Evolutionary conservation across 1,284 basidiomycete genomes (phyloP).

Genomic region (Mycosarcoma mackinlayi): DNA sequence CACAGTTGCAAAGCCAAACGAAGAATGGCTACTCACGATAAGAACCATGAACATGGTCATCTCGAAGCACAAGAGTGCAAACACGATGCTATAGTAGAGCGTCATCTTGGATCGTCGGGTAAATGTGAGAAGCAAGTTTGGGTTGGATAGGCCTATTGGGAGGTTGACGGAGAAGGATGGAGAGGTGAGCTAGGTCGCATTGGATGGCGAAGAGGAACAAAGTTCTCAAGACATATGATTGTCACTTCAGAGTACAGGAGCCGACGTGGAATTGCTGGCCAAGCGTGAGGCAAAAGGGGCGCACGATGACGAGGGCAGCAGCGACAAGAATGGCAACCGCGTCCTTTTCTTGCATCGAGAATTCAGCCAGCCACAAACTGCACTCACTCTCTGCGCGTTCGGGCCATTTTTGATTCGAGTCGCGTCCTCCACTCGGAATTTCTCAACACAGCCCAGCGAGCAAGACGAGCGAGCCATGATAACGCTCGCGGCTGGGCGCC

Average conservation of each 20-base stretch:
- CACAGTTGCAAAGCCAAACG: not conserved
- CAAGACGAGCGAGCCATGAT: no score
- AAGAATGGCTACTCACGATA: constrained; percentile 40
- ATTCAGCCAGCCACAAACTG: not conserved
- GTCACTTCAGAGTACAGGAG: no score
- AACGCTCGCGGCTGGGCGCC: no score
- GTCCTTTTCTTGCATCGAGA: no score
- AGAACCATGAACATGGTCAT: constrained; percentile 67
- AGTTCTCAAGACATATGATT: no score
- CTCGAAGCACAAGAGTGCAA: constrained; percentile 65
- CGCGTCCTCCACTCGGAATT: constrained; percentile 5
- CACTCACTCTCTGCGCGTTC: not conserved
- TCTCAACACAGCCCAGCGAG: no score
- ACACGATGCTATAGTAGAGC: constrained; percentile 67
- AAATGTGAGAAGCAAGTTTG: not conserved
- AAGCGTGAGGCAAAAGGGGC: not conserved
- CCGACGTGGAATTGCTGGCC: no score
- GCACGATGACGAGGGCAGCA: constrained; percentile 4
- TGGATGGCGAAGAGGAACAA: not conserved
- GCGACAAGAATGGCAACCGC: not conserved
- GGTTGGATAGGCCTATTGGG: not conserved
- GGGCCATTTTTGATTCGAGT: no score
- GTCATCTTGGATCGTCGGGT: constrained; percentile 62
- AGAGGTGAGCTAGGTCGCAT: no score
- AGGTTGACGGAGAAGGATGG: not conserved